Evolutionary conservation across 768 basidiomycete genomes (phyloP).

Genomic region (Trametes cubensis): DNA sequence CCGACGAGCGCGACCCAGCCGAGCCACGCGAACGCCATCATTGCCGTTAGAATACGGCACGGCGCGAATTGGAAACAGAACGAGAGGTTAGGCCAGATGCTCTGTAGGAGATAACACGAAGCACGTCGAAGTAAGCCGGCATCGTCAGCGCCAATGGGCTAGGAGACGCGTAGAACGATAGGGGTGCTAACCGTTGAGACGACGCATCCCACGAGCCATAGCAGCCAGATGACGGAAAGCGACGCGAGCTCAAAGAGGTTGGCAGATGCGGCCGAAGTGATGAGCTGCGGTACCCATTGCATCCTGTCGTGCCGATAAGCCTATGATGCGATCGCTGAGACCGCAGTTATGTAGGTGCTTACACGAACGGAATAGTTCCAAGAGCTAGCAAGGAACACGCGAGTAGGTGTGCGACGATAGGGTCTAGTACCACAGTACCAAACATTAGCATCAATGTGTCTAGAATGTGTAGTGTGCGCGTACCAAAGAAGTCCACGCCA

Average conservation of each 20-base stretch:
- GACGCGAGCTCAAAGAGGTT: slow-evolving; percentile 29
- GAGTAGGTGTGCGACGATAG: slow-evolving; percentile 34
- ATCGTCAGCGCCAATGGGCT: too few species aligned
- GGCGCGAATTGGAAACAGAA: slow-evolving; percentile 32
- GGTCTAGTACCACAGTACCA: slow-evolving; percentile 25
- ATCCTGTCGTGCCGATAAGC: slow-evolving; percentile 1
- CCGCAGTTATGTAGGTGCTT: slow-evolving; percentile 10
- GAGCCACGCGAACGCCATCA: slow-evolving; percentile 38
- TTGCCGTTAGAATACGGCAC: slow-evolving; percentile 35
- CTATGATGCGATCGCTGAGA: neutral
- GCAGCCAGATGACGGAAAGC: slow-evolving; percentile 30
- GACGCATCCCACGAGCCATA: slow-evolving; percentile 36
- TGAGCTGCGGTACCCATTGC: slow-evolving; percentile 51
- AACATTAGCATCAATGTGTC: too few species aligned
- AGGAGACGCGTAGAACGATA: too few species aligned
- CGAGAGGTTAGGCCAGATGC: slow-evolving; percentile 33
- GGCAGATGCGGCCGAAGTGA: slow-evolving; percentile 6
- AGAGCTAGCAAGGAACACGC: slow-evolving; percentile 31
- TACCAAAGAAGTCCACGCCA: slow-evolving; percentile 33
- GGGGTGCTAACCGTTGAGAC: slow-evolving; percentile 29
- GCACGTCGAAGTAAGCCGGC: too few species aligned
- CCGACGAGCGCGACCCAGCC: slow-evolving; percentile 31
- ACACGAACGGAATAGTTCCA: slow-evolving; percentile 29
- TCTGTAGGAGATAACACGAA: slow-evolving; percentile 15
- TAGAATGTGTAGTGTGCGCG: neutral